Conservation (phyloP, 2,329 filamentous ascomycete genomes). For the Penicillium frequentans region DNA sequence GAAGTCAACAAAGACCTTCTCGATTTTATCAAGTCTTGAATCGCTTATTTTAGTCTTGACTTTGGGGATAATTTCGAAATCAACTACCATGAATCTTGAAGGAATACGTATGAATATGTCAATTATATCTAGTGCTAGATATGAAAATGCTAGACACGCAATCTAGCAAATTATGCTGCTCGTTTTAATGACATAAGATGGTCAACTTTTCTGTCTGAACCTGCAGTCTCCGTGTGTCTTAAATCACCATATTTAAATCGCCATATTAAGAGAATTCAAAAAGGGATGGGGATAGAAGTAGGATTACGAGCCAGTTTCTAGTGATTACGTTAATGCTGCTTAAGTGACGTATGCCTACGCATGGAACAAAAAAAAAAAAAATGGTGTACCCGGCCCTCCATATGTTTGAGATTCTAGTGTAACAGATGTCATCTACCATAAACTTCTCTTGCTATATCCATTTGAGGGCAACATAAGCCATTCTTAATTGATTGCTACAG, state of each 20-base stretch:
- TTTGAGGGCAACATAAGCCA: too few species aligned
- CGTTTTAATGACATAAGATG: not conserved
- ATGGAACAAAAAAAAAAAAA: too few species aligned
- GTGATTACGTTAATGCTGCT: not conserved
- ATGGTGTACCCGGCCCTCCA: too few species aligned
- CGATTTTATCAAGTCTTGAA: slow-evolving; percentile 23
- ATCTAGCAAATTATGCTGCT: not conserved
- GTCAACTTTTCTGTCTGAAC: not conserved
- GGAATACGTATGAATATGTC: too few species aligned
- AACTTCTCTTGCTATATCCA: too few species aligned
- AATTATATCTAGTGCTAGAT: not conserved
- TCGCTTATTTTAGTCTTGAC: not conserved
- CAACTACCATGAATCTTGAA: not conserved
- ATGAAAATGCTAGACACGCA: too few species aligned
- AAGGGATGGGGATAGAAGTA: not conserved
- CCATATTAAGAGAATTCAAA: not conserved
- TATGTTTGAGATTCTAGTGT: too few species aligned
- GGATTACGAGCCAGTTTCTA: not conserved
- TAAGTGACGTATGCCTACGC: not conserved
- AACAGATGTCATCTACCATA: too few species aligned
- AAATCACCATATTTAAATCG: not conserved
- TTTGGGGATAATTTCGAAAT: not conserved
- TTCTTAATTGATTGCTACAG: too few species aligned
- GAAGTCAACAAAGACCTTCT: slow-evolving; percentile 41
- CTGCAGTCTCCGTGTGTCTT: not conserved